A percentile compares a stretch with the other conserved stretches of the same genome.
Evolutionary conservation across 441 rosid species (phyloP).

Genomic region (Populus hybrid): DNA sequence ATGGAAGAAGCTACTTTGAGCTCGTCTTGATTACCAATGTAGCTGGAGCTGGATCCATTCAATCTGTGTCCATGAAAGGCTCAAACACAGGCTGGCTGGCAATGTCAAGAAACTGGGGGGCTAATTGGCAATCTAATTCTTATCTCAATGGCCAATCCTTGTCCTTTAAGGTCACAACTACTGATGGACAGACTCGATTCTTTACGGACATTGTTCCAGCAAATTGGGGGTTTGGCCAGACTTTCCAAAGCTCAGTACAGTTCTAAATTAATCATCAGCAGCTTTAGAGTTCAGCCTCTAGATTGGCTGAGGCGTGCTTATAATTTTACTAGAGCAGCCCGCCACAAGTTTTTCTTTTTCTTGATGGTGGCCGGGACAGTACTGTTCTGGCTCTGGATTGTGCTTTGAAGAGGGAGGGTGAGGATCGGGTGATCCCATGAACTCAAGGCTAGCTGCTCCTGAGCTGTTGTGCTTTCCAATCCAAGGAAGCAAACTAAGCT

Average conservation of each 20-base stretch:
- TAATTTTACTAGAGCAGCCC: slow-evolving; percentile 63
- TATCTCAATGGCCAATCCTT: slow-evolving; percentile 56
- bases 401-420: background rate
- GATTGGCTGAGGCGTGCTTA: slow-evolving; percentile 71
- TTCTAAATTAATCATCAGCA: slow-evolving; percentile 30
- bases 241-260: slow-evolving; percentile 52
- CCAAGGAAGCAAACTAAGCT: background rate
- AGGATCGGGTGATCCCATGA: background rate
- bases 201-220: slow-evolving; percentile 47
- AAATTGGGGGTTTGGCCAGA: slow-evolving; percentile 60
- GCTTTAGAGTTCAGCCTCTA: slow-evolving; percentile 19
- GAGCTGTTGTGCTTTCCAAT: background rate
- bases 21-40: slow-evolving; percentile 55
- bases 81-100: slow-evolving; percentile 52
- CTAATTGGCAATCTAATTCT: slow-evolving; percentile 58
- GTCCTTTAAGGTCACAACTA: slow-evolving; percentile 48
- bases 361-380: background rate
- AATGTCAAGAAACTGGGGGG: slow-evolving; percentile 71
- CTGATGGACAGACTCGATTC: slow-evolving; percentile 47
- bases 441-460: background rate
- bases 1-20: slow-evolving; percentile 68
- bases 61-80: slow-evolving; percentile 50
- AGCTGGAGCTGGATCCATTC: slow-evolving; percentile 56
- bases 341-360: slow-evolving; percentile 25
- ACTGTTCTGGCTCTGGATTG: background rate